A percentile compares a stretch with the other conserved stretches of the same genome.
Conservation (phyloP, 2,329 filamentous ascomycete genomes). For the Stagonosporopsis cucurbitacearum region DNA sequence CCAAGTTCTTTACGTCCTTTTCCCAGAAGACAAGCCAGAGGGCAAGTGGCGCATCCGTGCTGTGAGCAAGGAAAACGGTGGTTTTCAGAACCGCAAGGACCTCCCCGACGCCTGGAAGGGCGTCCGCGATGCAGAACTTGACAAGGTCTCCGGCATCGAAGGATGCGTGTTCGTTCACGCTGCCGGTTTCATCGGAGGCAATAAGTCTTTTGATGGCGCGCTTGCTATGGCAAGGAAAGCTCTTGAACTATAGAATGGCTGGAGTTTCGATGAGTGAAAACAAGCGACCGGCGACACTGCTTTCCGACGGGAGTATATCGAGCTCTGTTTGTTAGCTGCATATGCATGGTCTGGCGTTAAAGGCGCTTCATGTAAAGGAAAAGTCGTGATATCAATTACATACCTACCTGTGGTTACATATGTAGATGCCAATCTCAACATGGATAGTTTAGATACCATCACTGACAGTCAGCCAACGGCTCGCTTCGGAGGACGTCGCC, state of each 20-base stretch:
- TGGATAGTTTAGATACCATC: slow-evolving; percentile 1
- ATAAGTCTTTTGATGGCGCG: slow-evolving; percentile 87
- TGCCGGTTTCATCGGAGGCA: slow-evolving; percentile 93
- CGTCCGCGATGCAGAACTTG: slow-evolving; percentile 83
- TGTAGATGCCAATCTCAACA: slow-evolving; percentile 8
- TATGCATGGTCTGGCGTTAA: slow-evolving; percentile 41
- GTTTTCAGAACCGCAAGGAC: slow-evolving; percentile 90
- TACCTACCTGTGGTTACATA: slow-evolving; percentile 23
- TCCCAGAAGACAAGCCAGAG: slow-evolving; percentile 78
- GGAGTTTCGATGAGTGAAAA: neutral
- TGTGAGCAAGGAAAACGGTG: slow-evolving; percentile 83
- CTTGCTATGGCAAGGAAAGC: slow-evolving; percentile 84
- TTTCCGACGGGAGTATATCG: slow-evolving; percentile 13
- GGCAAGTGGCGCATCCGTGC: slow-evolving; percentile 94
- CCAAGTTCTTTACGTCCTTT: slow-evolving; percentile 84
- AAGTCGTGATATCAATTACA: slow-evolving; percentile 38
- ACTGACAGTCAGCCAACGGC: slow-evolving; percentile 9
- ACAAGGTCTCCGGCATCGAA: slow-evolving; percentile 70
- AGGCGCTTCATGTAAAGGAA: slow-evolving; percentile 36
- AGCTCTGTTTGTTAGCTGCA: slow-evolving; percentile 29
- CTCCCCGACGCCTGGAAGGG: slow-evolving; percentile 92
- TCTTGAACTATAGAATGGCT: slow-evolving; percentile 52
- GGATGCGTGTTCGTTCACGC: slow-evolving; percentile 94
- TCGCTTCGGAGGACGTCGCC: slow-evolving; percentile 3
- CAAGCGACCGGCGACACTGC: neutral